phyloP scores from a whole-genome alignment of 345 rosid species.

The Psidium guajava region DNA sequence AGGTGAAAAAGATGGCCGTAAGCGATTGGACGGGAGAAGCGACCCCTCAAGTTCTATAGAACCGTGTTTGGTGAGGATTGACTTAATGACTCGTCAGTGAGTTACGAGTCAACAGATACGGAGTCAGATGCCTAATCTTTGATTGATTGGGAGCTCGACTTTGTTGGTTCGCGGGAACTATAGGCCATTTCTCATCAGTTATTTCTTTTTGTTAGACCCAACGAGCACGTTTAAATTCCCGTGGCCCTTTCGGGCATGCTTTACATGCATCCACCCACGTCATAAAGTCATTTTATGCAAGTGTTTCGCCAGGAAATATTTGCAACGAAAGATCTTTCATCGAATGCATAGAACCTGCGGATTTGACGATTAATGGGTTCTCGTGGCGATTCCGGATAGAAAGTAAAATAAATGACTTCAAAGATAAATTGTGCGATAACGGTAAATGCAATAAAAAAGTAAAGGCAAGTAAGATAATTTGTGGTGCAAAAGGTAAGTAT shows the following conservation, averaged over 20 bases:
- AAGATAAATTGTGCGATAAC: too few species aligned
- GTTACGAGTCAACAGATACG: neutral
- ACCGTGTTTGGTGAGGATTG: neutral
- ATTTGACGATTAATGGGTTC: too few species aligned
- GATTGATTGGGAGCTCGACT: neutral
- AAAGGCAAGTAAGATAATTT: too few species aligned
- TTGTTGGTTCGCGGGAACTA: neutral
- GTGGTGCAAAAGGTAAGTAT: too few species aligned
- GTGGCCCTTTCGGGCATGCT: fast-evolving
- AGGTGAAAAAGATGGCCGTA: neutral
- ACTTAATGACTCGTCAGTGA: neutral
- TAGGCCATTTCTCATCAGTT: neutral
- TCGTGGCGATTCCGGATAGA: too few species aligned
- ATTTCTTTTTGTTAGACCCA: neutral
- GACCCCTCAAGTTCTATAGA: neutral
- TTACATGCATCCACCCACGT: neutral
- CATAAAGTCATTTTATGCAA: neutral
- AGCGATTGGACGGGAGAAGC: neutral
- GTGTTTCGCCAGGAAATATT: too few species aligned
- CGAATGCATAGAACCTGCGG: too few species aligned
- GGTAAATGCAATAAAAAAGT: too few species aligned
- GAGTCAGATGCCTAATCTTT: neutral
- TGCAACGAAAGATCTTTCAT: too few species aligned
- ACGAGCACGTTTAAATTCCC: neutral
- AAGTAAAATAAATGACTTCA: too few species aligned